Evolutionary conservation across 768 basidiomycete genomes (phyloP).

Genomic region (Suillus fuscotomentosus): DNA sequence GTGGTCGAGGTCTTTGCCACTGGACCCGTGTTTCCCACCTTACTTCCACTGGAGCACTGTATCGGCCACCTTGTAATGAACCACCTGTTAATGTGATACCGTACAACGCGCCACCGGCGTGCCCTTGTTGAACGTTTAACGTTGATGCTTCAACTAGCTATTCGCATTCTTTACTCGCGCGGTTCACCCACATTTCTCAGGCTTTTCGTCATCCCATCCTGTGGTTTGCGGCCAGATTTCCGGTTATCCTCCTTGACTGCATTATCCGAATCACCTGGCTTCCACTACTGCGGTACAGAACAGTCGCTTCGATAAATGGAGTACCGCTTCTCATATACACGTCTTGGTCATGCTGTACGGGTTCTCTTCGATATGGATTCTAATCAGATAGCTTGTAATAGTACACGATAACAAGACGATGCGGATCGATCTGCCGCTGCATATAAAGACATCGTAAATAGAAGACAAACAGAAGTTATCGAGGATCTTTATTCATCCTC

Average conservation of each 20-base stretch:
- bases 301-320: not conserved
- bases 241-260: not conserved
- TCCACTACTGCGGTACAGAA: not conserved
- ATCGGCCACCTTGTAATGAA: too few relatives aligned
- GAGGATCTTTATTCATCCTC: conserved; percentile 40
- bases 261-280: not conserved
- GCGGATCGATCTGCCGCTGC: not conserved
- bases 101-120: not conserved
- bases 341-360: too few relatives aligned
- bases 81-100: too few relatives aligned
- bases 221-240: too few relatives aligned
- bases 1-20: too few relatives aligned
- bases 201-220: not conserved
- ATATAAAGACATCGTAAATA: conserved; percentile 11
- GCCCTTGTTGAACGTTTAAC: not conserved
- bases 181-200: too few relatives aligned
- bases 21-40: too few relatives aligned
- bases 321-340: too few relatives aligned
- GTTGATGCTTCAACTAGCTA: too few relatives aligned
- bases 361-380: not conserved
- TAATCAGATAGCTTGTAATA: not conserved
- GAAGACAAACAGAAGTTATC: not conserved
- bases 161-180: too few relatives aligned
- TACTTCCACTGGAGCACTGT: too few relatives aligned
- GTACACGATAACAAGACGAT: not conserved